These are phyloP conservation scores for Adansonia madagascariensis DNA, from an alignment of 441 rosid species.

Conservation along the genomic window DNA sequence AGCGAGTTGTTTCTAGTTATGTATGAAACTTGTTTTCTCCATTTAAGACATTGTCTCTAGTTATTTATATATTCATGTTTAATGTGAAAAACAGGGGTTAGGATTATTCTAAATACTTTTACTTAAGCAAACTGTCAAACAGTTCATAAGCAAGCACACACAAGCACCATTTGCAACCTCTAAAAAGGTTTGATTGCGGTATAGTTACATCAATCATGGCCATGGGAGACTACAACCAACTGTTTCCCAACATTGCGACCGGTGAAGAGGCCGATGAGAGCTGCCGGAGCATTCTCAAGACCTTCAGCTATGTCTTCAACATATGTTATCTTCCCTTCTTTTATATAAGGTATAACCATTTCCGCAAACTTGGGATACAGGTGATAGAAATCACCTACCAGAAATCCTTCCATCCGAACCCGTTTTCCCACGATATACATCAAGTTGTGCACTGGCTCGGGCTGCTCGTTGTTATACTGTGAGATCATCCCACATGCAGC, in stretches of 20 bases:
- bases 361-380: conserved; percentile 38
- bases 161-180: neutral
- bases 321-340: conserved; percentile 43
- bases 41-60: too few species aligned
- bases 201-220: conserved; percentile 23
- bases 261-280: conserved; percentile 41
- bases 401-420: conserved; percentile 49
- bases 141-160: neutral
- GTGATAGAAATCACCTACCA: conserved; percentile 36
- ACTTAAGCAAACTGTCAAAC: neutral
- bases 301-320: conserved; percentile 50
- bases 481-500: conserved; percentile 67
- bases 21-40: neutral
- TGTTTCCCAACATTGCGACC: conserved; percentile 54
- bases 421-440: conserved; percentile 33
- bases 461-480: conserved; percentile 51
- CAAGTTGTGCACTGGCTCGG: conserved; percentile 46
- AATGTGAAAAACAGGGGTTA: neutral
- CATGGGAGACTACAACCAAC: conserved; percentile 37
- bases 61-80: too few species aligned
- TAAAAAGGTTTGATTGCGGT: neutral
- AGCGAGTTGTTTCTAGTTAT: neutral
- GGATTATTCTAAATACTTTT: neutral
- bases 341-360: conserved; percentile 40
- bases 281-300: conserved; percentile 43